Base-by-base conservation (phyloP, 2,329 filamentous ascomycete species). In the Karstenula rhodostoma region DNA sequence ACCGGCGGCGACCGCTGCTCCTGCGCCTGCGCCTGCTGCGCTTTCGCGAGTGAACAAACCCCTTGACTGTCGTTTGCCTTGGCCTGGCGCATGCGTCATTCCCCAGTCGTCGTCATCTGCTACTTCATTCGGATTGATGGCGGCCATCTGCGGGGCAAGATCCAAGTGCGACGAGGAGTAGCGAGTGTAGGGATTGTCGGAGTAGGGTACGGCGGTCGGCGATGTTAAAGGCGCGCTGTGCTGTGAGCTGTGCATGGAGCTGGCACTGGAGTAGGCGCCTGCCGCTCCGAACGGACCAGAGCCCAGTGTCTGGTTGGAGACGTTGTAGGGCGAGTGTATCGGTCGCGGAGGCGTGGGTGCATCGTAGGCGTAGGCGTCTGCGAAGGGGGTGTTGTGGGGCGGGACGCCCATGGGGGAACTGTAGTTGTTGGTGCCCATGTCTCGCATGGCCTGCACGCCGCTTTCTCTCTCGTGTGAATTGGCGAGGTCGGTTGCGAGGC, bases 101-200 rank as follows among this genome's bases (percentile, higher is more conserved):
- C 90, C 93, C 74, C 96, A 94, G 71, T 97, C 94, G 29, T 92
- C 93, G 72, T 97, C 94, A 74, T 97, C 94, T 23, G 86, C 86
- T 65, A 97, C 94, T 15, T 89, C 88, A 70, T 91, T 87, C 2
- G 93, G 93, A 73, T 97, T 89, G 60, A 95, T 84, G 53, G 77
- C 73, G 53, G 77, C 85, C 70, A 78, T 71, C 35, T 72, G 63
- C 9, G 66, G 69, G 4, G 74, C 72, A 44, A 73, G 70, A 61
- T 71, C 67, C 57, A 73, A 70, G 33, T 73, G 71, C 22, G 70
- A 69, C 23, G 75, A 76, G 8, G 76, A 86, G 70, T 86, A 87
- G 66, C 85, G 84, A 57, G 86, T 85, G 73, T 92, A 93, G 0
- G 89, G 89, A 51, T 89, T 89, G 68, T 90, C 89, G 32, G 82